Conservation (phyloP, 495 filamentous ascomycete species). For the Xylaria sp. region DNA sequence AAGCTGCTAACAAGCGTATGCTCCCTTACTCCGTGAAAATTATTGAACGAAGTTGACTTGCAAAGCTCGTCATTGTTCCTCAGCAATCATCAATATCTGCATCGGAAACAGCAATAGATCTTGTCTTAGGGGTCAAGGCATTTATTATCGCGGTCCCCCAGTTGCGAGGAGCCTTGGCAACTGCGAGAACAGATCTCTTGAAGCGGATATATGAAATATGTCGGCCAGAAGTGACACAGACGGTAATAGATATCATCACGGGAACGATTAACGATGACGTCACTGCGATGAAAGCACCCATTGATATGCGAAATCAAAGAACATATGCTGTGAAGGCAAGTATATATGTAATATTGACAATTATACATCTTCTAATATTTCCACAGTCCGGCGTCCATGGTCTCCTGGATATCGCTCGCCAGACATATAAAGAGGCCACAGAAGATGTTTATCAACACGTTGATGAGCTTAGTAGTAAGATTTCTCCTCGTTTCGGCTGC, state of each 20-base stretch:
- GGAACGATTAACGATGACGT: constrained; percentile 82
- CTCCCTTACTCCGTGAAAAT: constrained; percentile 24
- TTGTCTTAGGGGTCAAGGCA: constrained; percentile 85
- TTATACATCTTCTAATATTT: constrained; percentile 18
- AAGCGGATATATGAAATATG: constrained; percentile 72
- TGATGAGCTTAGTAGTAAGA: constrained; percentile 65
- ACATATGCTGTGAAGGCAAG: constrained; percentile 88
- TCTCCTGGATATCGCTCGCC: constrained; percentile 84
- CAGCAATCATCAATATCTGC: constrained; percentile 68
- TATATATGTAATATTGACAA: not conserved
- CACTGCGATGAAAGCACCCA: constrained; percentile 75
- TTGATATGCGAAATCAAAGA: constrained; percentile 90
- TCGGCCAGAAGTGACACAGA: constrained; percentile 62
- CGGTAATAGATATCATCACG: constrained; percentile 69
- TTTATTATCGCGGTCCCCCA: constrained; percentile 72
- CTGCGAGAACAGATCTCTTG: constrained; percentile 70
- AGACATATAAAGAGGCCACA: constrained; percentile 84
- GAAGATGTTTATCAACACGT: constrained; percentile 77
- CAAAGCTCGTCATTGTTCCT: constrained; percentile 50
- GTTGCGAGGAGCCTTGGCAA: constrained; percentile 70
- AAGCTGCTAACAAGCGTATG: constrained; percentile 67
- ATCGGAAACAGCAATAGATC: constrained; percentile 81
- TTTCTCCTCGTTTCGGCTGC: not conserved
- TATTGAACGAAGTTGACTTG: constrained; percentile 29
- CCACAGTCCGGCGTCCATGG: constrained; percentile 80